Conservation (phyloP, 192 early-diverging fungal genomes). For the Linnemannia hyalina region DNA sequence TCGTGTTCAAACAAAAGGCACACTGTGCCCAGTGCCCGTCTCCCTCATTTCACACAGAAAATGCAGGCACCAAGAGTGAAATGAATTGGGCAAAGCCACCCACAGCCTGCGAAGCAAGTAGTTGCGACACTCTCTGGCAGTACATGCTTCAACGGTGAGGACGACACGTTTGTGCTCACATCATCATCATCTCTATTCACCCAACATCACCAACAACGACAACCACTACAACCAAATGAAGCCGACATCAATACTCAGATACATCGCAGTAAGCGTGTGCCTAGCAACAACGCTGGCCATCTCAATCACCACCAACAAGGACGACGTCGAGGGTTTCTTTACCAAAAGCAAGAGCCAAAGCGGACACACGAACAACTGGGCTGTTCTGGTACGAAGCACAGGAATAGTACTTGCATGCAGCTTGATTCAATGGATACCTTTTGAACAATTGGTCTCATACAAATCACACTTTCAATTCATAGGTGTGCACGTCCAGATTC, state of each 20-base stretch:
- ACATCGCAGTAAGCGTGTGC: conserved; percentile 18
- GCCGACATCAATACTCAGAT: conserved; percentile 21
- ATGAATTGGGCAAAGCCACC: conserved; percentile 13
- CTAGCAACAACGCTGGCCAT: conserved; percentile 32
- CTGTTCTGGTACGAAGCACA: conserved; percentile 81
- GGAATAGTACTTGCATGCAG: neutral
- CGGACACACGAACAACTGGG: conserved; percentile 98
- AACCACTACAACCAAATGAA: conserved; percentile 14
- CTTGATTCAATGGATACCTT: neutral
- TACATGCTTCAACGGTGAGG: neutral
- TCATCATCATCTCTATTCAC: neutral
- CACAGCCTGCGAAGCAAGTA: neutral
- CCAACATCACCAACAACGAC: neutral
- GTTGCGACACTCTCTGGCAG: neutral
- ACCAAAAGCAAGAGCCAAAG: conserved; percentile 56
- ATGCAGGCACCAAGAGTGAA: neutral
- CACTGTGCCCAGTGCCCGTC: too few species aligned
- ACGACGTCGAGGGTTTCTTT: conserved; percentile 71
- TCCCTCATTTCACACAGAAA: neutral
- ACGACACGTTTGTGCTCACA: conserved; percentile 10
- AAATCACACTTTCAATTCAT: neutral
- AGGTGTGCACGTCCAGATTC: conserved; percentile 97
- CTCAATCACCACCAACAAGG: conserved; percentile 31
- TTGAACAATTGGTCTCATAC: neutral
- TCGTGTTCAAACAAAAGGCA: neutral